Conservation (phyloP, 1,139 yeast genomes). For the Zygoascus meyerae region DNA sequence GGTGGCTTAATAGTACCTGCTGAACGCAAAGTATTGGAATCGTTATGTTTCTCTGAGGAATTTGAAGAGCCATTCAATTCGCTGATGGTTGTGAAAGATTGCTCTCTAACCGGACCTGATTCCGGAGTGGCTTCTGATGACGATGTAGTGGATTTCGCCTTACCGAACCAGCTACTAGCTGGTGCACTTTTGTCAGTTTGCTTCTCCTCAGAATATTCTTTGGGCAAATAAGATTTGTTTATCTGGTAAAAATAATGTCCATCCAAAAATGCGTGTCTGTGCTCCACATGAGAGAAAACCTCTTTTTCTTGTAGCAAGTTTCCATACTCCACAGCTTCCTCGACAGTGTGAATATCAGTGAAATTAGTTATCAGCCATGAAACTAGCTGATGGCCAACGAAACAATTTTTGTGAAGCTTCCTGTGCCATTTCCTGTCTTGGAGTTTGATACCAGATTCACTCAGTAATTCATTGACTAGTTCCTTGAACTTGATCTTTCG, state of each 20-base stretch:
- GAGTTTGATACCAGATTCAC: conserved; percentile 51
- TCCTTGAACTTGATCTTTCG: conserved; percentile 40
- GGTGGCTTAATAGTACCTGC: conserved; percentile 5
- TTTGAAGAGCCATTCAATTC: not conserved
- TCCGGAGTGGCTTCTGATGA: not conserved
- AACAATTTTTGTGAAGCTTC: conserved; percentile 69
- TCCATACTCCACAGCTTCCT: conserved; percentile 77
- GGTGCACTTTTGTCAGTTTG: not conserved
- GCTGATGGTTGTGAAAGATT: not conserved
- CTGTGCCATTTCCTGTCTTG: conserved; percentile 91
- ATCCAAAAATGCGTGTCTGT: conserved; percentile 77
- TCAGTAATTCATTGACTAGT: conserved; percentile 63
- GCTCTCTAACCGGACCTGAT: not conserved
- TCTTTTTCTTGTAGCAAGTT: conserved; percentile 67
- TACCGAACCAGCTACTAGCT: conserved; percentile 8
- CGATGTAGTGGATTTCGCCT: not conserved
- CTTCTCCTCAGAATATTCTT: conserved; percentile 10
- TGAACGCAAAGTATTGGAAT: conserved; percentile 1
- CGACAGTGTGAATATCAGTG: conserved; percentile 72
- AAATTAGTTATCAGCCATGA: conserved; percentile 77
- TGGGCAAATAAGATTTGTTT: conserved; percentile 46
- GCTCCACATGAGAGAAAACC: conserved; percentile 72
- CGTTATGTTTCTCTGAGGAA: not conserved
- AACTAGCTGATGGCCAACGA: conserved; percentile 79
- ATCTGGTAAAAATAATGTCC: conserved; percentile 89